A percentile compares a stretch with the other conserved stretches of the same genome.
Evolutionary conservation across 164 flowering plant species (phyloP).

Genomic region (Pachysandra terminalis): DNA sequence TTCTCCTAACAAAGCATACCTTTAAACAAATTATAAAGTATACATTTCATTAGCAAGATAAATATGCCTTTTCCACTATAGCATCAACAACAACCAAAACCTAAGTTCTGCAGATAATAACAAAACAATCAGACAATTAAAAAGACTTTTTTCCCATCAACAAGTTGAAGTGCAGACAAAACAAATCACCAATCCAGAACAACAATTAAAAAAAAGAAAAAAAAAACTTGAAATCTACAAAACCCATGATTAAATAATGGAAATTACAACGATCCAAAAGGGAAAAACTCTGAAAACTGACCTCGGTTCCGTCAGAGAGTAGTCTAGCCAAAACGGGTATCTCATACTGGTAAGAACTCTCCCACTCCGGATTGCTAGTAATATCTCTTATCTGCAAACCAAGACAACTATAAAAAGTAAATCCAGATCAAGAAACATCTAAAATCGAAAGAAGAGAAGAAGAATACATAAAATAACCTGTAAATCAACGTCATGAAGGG

Average conservation of each 20-base stretch:
- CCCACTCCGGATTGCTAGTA: constrained; percentile 81
- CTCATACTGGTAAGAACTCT: constrained; percentile 81
- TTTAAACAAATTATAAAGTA: too few relatives aligned
- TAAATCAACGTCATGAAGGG: constrained; percentile 66
- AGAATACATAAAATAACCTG: constrained; percentile 35
- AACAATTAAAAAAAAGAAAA: too few relatives aligned
- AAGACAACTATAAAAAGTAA: constrained; percentile 2
- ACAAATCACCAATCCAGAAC: background rate
- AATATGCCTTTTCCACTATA: too few relatives aligned
- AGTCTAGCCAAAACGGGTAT: constrained; percentile 86
- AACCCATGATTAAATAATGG: background rate
- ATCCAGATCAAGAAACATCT: background rate
- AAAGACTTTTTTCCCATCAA: background rate
- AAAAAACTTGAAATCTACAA: constrained; percentile 3
- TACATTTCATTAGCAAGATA: too few relatives aligned
- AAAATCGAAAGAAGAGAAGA: background rate
- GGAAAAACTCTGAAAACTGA: constrained; percentile 19
- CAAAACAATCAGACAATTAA: too few relatives aligned
- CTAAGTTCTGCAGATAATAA: too few relatives aligned
- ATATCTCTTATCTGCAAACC: constrained; percentile 71
- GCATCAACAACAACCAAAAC: too few relatives aligned
- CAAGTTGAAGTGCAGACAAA: too few relatives aligned
- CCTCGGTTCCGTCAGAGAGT: constrained; percentile 88
- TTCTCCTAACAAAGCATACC: too few relatives aligned
- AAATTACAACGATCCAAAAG: constrained; percentile 6